Evolutionary conservation across 345 rosid species (phyloP), one percentile per base, ranked within the genome.

Genomic region (Rhodamnia rubescens): DNA sequence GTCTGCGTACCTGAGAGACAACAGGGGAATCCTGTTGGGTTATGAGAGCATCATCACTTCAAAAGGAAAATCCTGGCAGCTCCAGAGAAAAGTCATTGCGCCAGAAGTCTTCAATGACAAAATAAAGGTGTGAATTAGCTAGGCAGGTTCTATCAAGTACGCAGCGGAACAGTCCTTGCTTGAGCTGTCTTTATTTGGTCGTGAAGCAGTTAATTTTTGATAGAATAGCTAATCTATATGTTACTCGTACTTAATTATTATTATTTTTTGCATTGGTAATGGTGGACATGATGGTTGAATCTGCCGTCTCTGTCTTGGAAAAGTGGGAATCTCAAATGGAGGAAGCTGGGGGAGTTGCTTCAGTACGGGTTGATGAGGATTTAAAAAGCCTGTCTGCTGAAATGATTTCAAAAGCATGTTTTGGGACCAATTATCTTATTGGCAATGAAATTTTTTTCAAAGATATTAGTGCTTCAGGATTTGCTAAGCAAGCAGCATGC

Each of bases 321-420:
- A 74, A 74, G 11, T 88, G 89, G 88, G 86, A 80, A 82, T 69
- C 84, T 26, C 74, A 49, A 82, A 84, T 83, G 40, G 90, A 74
- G 49, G 56, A 84, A 53, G 57, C 20, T 1, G 85, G 90, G n/a
- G 86, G 82, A 21, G 42, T 54, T 36, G 87, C 84, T 8, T 83
- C 82, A 20, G 44, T 88, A 20, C 52, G 85, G 32, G 84, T 90
- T 5, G 85, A 88, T 0, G 86, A 42, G 42, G 87, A 86, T 80
- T 59, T 90, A 64, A 85, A 85, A 64, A 50, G 54, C 81, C 82
- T 90, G 8, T 85, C 88, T 29, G 90, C 90, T 8, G 88, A 88
- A 85, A 61, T 90, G 26, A 88, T 90, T 81, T 87, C 88, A 32
- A 88, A 87, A 83, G 86, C 89, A 32, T 88, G 89, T 53, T 88